Conservation (phyloP, 2,329 filamentous ascomycete species). For the Ramichloridium luteum region DNA sequence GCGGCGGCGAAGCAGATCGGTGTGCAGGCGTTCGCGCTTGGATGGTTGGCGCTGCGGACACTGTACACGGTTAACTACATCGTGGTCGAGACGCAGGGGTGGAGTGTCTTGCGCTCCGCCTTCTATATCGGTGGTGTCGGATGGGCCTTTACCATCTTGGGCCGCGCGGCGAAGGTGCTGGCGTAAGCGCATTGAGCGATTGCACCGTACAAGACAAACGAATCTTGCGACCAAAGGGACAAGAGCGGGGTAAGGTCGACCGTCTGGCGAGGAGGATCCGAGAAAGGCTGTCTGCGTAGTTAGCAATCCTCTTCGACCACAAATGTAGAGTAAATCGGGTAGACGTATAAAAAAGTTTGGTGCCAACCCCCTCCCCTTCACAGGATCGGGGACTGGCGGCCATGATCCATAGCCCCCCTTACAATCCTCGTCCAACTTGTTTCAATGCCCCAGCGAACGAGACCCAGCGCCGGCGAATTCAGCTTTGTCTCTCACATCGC, state of each 20-base stretch:
- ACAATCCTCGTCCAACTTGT: no score
- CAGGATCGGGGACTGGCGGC: conserved; percentile 14
- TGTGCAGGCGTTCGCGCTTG: conserved; percentile 25
- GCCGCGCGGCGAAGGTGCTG: conserved; percentile 20
- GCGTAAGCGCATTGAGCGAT: no score
- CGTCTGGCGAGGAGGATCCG: no score
- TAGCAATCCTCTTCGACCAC: conserved; percentile 9
- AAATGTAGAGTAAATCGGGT: conserved; percentile 5
- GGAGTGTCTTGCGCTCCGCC: conserved; percentile 18
- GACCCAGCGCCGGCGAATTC: no score
- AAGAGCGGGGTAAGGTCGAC: no score
- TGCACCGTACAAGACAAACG: no score
- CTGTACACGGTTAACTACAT: conserved; percentile 29
- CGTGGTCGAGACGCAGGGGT: conserved; percentile 12
- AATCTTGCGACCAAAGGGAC: no score
- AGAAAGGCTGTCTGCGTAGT: conserved; percentile 10
- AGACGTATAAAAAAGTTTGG: conserved; percentile 31
- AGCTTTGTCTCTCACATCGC: no score
- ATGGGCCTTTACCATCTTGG: conserved; percentile 22
- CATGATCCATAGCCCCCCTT: no score
- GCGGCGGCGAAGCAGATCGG: conserved; percentile 18
- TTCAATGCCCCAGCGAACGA: no score
- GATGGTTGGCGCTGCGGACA: conserved; percentile 26
- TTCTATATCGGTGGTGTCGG: conserved; percentile 21
- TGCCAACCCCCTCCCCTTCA: conserved; percentile 19